A percentile compares a stretch with the other conserved stretches of the same genome.
phyloP scores from a whole-genome alignment of 169 alveolate species.

The Toxoplasma gondii region DNA sequence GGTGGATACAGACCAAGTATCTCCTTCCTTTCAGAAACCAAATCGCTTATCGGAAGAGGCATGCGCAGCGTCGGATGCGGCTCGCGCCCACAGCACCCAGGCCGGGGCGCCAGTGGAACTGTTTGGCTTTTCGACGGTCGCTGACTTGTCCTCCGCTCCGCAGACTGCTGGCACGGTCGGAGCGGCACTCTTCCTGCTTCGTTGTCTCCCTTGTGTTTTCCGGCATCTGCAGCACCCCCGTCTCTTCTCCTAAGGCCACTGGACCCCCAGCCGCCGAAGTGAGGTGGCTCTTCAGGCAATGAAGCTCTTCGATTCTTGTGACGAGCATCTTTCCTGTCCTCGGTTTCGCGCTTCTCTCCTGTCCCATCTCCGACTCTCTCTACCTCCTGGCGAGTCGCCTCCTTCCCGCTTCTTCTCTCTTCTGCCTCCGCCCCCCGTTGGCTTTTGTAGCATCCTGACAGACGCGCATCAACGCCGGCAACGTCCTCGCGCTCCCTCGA shows the following conservation, averaged over 20 bases:
- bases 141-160: not conserved
- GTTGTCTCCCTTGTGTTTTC: not conserved
- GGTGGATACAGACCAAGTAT: too few relatives aligned
- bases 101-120: not conserved
- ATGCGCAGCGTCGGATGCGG: not conserved
- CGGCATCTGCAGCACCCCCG: not conserved
- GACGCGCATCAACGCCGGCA: not conserved
- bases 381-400: not conserved
- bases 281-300: not conserved
- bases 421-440: not conserved
- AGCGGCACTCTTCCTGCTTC: not conserved
- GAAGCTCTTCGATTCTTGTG: not conserved
- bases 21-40: not conserved
- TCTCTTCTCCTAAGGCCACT: not conserved
- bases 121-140: not conserved
- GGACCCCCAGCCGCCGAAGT: not conserved
- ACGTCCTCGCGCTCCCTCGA: not conserved
- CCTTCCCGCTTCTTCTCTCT: not conserved
- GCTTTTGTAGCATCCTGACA: not conserved
- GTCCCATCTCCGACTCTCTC: not conserved
- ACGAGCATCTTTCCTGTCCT: not conserved
- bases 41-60: not conserved
- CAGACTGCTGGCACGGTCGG: not conserved
- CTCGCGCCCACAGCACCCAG: not conserved
- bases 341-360: not conserved